These are phyloP conservation scores for Cucumis melo DNA, from an alignment of 306 rosid genomes.

Conservation along the genomic window DNA sequence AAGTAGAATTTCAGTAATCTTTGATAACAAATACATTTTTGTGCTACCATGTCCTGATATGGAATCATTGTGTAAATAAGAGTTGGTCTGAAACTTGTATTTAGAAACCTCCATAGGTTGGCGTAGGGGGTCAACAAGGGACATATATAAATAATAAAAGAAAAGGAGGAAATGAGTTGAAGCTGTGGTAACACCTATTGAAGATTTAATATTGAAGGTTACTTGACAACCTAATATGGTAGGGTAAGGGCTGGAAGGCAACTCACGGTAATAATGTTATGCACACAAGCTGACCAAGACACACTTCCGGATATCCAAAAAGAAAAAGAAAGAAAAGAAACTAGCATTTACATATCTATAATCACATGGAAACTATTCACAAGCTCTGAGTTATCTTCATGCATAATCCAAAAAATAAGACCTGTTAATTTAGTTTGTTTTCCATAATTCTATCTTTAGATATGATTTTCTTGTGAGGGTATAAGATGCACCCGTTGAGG, in stretches of 20 bases:
- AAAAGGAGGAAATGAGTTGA: too few species aligned
- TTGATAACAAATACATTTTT: background rate
- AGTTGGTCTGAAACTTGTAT: too few species aligned
- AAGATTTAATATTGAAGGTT: too few species aligned
- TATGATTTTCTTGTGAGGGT: background rate
- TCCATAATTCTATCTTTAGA: background rate
- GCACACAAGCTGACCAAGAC: too few species aligned
- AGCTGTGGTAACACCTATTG: too few species aligned
- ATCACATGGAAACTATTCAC: background rate
- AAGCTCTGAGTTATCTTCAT: background rate
- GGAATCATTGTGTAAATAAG: background rate
- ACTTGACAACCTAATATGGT: too few species aligned
- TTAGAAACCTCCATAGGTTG: too few species aligned
- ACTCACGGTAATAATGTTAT: too few species aligned
- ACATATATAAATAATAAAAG: too few species aligned
- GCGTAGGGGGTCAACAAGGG: too few species aligned
- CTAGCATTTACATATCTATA: background rate
- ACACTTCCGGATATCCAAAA: too few species aligned
- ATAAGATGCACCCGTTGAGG: background rate
- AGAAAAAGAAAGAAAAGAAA: background rate
- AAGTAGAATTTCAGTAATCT: background rate
- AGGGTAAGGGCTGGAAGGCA: too few species aligned
- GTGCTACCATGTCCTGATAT: background rate
- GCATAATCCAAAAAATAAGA: background rate
- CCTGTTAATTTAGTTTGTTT: background rate